Evolutionary conservation across 75 land plant genomes (phyloP), one percentile per base, ranked within the genome.

Genomic region (Ceratopteris richardii): DNA sequence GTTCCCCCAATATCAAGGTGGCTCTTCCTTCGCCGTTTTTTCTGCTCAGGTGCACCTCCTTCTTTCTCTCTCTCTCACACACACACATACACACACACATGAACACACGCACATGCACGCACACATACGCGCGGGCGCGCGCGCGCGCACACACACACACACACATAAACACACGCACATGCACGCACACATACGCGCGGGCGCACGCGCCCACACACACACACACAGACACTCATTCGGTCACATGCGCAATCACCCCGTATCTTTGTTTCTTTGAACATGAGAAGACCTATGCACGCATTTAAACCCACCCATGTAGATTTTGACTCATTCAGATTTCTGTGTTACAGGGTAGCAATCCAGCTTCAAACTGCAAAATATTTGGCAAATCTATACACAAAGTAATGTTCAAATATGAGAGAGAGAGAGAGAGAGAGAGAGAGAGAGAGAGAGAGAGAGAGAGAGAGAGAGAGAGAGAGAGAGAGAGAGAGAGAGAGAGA

Each of bases 271-370:
- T 51, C 23, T 18, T 10, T n/a, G n/a, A n/a, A n/a, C n/a, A n/a
- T n/a, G n/a, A n/a, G n/a, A n/a, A n/a, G 18, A 7, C 54, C 18
- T 51, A 9, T 23, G 10, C 54, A 19, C 10, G 11, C 23, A 7
- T 51, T 51, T 10, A n/a, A 51, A 23, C 10, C 18, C 11, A n/a
- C 31, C 64, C 0, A 50, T 25, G 1, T 7, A 33, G 16, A 11
- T 20, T 29, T 31, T 50, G 61, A 24, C 13, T 57, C 31, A 19
- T 57, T 57, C 14, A 31, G 2, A 26, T 18, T 31, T n/a, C 21
- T 57, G 0, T 33, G 12, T 0, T 66, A 20, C 53, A 73, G 76
- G 76, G 76, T 1, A 73, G 76, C 59, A 73, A 73, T 55, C 76
- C 76, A 26, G 48, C 55, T 7, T 41, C 28, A 30, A 68, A 73